Evolutionary conservation across 768 basidiomycete genomes (phyloP).

Genomic region (Sporobolomyces phaffii): DNA sequence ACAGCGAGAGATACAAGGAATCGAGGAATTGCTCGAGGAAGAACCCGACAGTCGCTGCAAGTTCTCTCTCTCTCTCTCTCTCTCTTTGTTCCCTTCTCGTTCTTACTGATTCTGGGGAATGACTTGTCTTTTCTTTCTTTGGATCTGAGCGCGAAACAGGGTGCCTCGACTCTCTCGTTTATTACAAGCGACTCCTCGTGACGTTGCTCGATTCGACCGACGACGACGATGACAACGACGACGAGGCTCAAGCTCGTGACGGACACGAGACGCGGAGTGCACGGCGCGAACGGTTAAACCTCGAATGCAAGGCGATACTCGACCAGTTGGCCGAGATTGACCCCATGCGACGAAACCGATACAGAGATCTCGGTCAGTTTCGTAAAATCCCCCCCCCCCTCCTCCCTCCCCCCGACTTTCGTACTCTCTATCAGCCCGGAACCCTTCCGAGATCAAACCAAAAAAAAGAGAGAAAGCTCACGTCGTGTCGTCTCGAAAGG

Average conservation of each 20-base stretch:
- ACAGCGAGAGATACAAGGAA: slow-evolving; percentile 66
- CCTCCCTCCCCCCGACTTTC: too few species aligned
- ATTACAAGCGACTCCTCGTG: slow-evolving; percentile 71
- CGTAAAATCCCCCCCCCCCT: too few species aligned
- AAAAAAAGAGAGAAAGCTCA: too few species aligned
- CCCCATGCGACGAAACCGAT: slow-evolving; percentile 60
- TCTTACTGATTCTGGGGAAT: too few species aligned
- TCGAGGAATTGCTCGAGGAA: slow-evolving; percentile 75
- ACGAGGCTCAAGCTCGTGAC: too few species aligned
- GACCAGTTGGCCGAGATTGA: slow-evolving; percentile 55
- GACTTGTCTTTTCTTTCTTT: too few species aligned
- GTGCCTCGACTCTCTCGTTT: slow-evolving; percentile 87
- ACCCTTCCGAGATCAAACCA: too few species aligned
- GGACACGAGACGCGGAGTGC: too few species aligned
- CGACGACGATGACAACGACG: too few species aligned
- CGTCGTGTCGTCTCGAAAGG: too few species aligned
- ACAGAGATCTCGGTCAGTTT: slow-evolving; percentile 46
- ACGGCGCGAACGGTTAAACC: slow-evolving; percentile 51
- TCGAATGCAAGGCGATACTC: slow-evolving; percentile 54
- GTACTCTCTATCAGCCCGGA: too few species aligned
- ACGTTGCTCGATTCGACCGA: slow-evolving; percentile 45
- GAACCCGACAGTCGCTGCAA: slow-evolving; percentile 90
- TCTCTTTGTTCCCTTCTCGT: not conserved
- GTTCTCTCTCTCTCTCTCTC: slow-evolving; percentile 41
- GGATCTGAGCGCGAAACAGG: slow-evolving; percentile 60